Evolutionary conservation across 1,284 basidiomycete genomes (phyloP).

Genomic region (Takashimella koratensis): DNA sequence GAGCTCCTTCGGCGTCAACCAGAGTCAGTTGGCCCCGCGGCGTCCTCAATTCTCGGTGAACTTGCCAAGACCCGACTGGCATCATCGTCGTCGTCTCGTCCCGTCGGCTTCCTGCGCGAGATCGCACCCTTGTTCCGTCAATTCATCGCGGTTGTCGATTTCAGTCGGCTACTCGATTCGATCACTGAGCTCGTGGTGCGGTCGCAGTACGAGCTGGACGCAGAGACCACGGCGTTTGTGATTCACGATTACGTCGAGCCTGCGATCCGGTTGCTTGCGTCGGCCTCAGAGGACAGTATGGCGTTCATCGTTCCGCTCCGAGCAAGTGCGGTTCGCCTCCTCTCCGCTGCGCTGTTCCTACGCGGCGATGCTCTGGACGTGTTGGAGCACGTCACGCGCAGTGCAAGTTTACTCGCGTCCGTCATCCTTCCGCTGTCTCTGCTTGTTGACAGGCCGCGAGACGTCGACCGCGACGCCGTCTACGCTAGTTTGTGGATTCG

Average conservation of each 20-base stretch:
- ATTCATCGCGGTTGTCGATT: conserved; percentile 58
- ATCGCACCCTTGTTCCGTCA: conserved; percentile 59
- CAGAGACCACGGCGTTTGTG: conserved; percentile 56
- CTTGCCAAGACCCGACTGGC: conserved; percentile 31
- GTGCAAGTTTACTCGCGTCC: conserved; percentile 58
- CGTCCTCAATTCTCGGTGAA: conserved; percentile 27
- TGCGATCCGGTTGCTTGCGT: conserved; percentile 56
- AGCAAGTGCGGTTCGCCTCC: conserved; percentile 55
- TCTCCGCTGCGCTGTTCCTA: conserved; percentile 57
- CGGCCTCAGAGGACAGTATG: conserved; percentile 56
- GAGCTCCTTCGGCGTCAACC: conserved; percentile 53
- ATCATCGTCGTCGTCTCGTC: conserved; percentile 52
- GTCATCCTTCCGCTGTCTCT: conserved; percentile 61
- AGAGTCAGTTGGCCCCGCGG: conserved; percentile 18
- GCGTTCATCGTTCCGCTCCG: conserved; percentile 56
- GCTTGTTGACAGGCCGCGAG: conserved; percentile 55
- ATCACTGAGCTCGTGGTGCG: conserved; percentile 55
- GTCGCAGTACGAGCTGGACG: conserved; percentile 56
- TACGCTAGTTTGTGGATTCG: conserved; percentile 62
- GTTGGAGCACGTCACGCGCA: conserved; percentile 57
- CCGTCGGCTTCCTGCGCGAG: conserved; percentile 57
- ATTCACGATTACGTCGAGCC: conserved; percentile 60
- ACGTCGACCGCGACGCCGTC: conserved; percentile 52
- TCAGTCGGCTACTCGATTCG: conserved; percentile 60
- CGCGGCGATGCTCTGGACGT: conserved; percentile 58